Base-by-base conservation (phyloP, 495 filamentous ascomycete genomes). In the Aspergillus egyptiacus region DNA sequence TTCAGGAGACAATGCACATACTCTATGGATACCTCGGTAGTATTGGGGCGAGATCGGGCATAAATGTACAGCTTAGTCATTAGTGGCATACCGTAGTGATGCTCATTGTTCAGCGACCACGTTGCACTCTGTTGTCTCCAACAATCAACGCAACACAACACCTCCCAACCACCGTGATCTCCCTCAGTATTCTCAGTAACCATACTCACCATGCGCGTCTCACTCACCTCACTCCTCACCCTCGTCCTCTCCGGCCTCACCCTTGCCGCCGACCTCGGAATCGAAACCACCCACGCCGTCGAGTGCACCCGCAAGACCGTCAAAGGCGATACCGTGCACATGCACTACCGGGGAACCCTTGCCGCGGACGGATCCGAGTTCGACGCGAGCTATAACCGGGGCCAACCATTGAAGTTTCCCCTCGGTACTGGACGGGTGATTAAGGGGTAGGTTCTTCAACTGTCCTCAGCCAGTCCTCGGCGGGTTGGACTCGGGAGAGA, bases 291-390 rank as follows among this genome's bases (percentile, higher is more conserved):
- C 31, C 74, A 83, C 49, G 66, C 77, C 18, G 81, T 87, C 59
- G 77, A 83, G 39, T 89, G 85, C 69, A 72, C 68, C 22, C 86
- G 88, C 61, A 89, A 86, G 65, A 84, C 88, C 24, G 55, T 80
- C 55, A 78, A 74, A 31, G 89, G 89, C 59, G 89, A 96, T 69
- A 80, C 65, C 37, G 84, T 97, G 56, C 68, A 73, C 28, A 89
- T 96, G 50, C 86, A 97, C 73, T 97, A 97, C 71, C 76, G 79
- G 27, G 91, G 91, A 48, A 93, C 84, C 0, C 76, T 96, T 19
- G 74, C 62, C 20, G 43, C 60, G 17, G 63, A 67, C 45, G 75
- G 77, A 40, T 63, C 61, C n/a, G 59, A 80, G 48, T 82, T 82
- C 57, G 79, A 82, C 50, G 60, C 72, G 20, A 78, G 69, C 56